Conservation (phyloP, 495 filamentous ascomycete genomes). For the Astrothelium subdiscretum region DNA sequence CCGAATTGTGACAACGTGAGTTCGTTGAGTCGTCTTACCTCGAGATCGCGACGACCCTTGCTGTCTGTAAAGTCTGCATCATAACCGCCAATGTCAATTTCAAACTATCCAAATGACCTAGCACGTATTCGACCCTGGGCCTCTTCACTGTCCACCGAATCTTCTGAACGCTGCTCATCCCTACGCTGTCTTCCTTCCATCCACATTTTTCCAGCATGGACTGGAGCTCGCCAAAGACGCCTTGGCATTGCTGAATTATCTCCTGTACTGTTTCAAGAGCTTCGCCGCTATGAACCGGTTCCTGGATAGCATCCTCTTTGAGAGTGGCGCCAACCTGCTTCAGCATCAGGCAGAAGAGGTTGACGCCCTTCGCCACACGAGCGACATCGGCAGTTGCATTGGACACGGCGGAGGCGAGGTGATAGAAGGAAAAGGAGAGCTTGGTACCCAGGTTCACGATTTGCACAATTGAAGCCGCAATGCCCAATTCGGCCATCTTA, state of each 20-base stretch:
- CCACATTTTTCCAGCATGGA: background rate
- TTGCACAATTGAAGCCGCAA: background rate
- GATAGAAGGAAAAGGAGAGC: background rate
- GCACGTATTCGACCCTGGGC: background rate
- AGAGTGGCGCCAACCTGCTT: background rate
- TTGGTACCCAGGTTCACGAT: background rate
- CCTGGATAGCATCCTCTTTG: background rate
- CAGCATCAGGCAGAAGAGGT: background rate
- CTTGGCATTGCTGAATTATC: background rate
- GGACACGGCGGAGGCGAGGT: background rate
- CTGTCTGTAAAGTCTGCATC: background rate
- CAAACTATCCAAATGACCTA: background rate
- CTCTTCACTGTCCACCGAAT: background rate
- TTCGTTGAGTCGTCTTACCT: background rate
- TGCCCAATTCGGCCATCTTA: background rate
- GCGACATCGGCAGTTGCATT: background rate
- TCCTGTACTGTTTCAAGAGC: background rate
- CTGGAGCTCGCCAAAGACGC: background rate
- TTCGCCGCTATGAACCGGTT: background rate
- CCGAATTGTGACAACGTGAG: background rate
- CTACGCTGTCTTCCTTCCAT: background rate
- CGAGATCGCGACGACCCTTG: background rate
- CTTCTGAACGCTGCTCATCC: background rate
- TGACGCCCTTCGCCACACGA: background rate
- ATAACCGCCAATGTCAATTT: conserved; percentile 2